These are phyloP conservation scores for Mortierella sp. DNA, from an alignment of 371 early-diverging fungal species.

Conservation along the genomic window DNA sequence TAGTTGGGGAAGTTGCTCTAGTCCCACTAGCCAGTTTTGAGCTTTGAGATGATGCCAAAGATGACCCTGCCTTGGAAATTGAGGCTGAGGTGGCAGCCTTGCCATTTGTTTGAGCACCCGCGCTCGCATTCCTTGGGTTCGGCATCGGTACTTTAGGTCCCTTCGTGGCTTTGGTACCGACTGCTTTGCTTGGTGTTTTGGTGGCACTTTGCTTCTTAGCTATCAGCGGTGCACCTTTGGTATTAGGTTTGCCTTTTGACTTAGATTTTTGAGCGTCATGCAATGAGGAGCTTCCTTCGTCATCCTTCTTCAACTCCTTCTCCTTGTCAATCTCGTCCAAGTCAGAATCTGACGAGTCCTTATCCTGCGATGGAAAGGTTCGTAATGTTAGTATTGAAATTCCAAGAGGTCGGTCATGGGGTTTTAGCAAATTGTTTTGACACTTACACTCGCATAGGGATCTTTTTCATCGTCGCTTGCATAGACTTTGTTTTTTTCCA, in stretches of 20 bases:
- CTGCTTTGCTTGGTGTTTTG: conserved; percentile 58
- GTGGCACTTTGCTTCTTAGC: conserved; percentile 51
- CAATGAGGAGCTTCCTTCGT: conserved; percentile 19
- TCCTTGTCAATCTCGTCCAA: conserved; percentile 63
- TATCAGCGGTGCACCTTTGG: conserved; percentile 53
- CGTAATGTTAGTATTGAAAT: not conserved
- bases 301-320: conserved; percentile 47
- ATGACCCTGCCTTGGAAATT: conserved; percentile 18
- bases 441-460: conserved; percentile 79
- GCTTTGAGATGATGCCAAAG: conserved; percentile 21
- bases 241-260: conserved; percentile 56
- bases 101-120: conserved; percentile 42
- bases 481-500: conserved; percentile 79
- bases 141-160: conserved; percentile 61
- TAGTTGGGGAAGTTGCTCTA: conserved; percentile 12
- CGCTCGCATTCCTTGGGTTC: conserved; percentile 61
- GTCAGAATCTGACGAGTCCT: conserved; percentile 65
- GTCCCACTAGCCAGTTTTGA: not conserved
- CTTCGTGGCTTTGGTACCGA: conserved; percentile 64
- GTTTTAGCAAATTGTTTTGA: no score
- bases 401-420: not conserved
- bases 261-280: conserved; percentile 57
- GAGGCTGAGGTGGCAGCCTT: conserved; percentile 19
- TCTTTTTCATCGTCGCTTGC: conserved; percentile 83
- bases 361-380: conserved; percentile 48